Evolutionary conservation across 495 filamentous ascomycete species (phyloP), one percentile per base, ranked within the genome.

Genomic region (Lasiosphaeria hispida): DNA sequence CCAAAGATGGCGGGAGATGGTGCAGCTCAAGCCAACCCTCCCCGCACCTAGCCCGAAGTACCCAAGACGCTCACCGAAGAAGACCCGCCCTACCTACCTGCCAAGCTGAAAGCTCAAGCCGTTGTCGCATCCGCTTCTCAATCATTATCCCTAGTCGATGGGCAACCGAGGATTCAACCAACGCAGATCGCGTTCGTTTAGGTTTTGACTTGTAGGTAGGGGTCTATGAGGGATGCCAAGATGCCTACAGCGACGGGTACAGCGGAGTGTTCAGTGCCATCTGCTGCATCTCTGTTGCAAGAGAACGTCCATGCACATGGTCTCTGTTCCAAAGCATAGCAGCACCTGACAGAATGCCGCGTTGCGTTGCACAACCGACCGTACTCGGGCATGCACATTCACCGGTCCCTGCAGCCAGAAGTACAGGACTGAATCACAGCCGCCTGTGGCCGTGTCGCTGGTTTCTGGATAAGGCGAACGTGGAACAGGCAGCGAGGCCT

Each of bases 321-420:
- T 17, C 33, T 17, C 15, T 43, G 41, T 59, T 34, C 54, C 51
- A 35, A 48, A 53, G 34, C 37, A 13, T 11, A 57, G 18, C 36
- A 30, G 23, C 38, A 23, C 34, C 14, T 50, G 58, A 64, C 61
- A 67, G 49, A 58, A 54, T 64, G 62, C 53, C 34, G 62, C 58
- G 58, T 48, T 54, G 33, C 55, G 64, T 64, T 41, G 62, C 55
- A 61, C 48, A 53, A 38, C 58, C 49, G 47, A 49, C 50, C 45
- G 39, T 54, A 52, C 48, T 59, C 48, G 39, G 56, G 45, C 38
- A 52, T 57, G 57, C 57, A 52, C 44, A 36, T 39, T 45, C 15
- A 9, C 19, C 17, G 47, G 52, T 48, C 58, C 58, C 58, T 60
- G 51, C 58, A 61, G 53, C n/a, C n/a, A 8, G 33, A 47, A 33